Base-by-base conservation (phyloP, 768 basidiomycete genomes). In the Auricularia sp. region DNA sequence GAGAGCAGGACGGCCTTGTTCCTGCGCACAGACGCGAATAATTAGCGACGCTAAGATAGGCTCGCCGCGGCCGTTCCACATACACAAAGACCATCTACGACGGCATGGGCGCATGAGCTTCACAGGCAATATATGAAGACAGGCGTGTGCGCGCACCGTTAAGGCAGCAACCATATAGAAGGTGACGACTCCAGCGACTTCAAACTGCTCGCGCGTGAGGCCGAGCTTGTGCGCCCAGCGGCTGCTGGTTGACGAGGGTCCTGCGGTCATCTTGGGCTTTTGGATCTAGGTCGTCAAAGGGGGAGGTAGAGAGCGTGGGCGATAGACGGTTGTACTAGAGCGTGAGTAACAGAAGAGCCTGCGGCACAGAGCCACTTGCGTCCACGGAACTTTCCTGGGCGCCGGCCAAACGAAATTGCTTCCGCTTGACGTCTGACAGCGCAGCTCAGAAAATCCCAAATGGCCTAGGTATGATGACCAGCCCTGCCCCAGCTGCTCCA, bases 161-260 rank as follows among this genome's bases (percentile, higher is more conserved):
- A 73, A 47, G 1, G 72, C 72, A 2, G 71, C 70, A n/a, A 69
- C 66, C 72, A 73, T 73, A 67, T 73, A 73, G 67, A 73, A 73
- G 8, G 65, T 59, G 44, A 71, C 70, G 37, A 79, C 78, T 42
- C 69, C 75, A 6, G 34, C 56, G 56, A 59, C 56, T 18, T 59
- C 56, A 5, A 59, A 18, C 56, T 59, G 56, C 34, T 59, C 56
- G 56, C 56, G 56, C 56, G 56, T 59, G 29, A 59, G 56, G 24
- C 56, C 56, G 34, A 59, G 14, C 56, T 35, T 59, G 56, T 29
- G 56, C 56, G 24, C 56, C 56, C 56, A 59, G 21, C 47, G 47
- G 18, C 18, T 21, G 47, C 11, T 21, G 47, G 21, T 18, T 18
- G 47, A 51, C 21, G 47, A 16, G 6, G 14, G 47, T 18, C 11